Evolutionary conservation across 768 basidiomycete genomes (phyloP), one percentile per base, ranked within the genome.

Genomic region (Leccinum variicolor): DNA sequence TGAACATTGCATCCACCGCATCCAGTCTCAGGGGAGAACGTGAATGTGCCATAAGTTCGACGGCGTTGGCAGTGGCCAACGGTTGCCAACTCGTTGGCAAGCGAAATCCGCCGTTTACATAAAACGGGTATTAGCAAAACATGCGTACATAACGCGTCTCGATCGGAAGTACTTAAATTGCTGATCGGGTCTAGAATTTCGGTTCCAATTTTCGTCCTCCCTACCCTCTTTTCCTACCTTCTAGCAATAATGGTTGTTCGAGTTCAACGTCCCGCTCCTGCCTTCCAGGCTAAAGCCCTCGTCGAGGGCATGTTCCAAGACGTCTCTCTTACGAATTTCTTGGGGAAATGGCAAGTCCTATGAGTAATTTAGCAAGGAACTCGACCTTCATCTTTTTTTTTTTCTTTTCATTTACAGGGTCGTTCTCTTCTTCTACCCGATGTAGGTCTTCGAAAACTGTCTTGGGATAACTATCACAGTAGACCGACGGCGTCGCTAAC

Each of bases 381-480:
- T 36, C 55, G 28, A 13, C 25, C 31, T 45, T 49, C 28, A 49
- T n/a, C 29, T 34, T 23, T 31, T 39, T 51, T 51, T n/a, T 17
- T 17, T 41, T 14, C 9, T n/a, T 55, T 52, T 39, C 46, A 31
- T 26, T 33, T 54, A 17, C 57, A 94, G 94, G 93, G 86, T 95
- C n/a, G 81, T 94, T 34, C 84, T 97, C 17, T 82, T 96, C 73
- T 95, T 96, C 78, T 97, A 97, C 76, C 94, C 94, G 6, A 84
- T 96, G 90, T 92, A 76, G 62, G 87, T 74, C 39, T 62, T 50
- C 39, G 17, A 23, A 0, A 10, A 41, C n/a, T 1, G 6, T n/a
- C 4, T 14, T 19, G n/a, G 25, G n/a, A 5, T 52, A 26, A 29
- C 19, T 31, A 31, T 45, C 13, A 1, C 34, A 25, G 28, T 36